These are phyloP conservation scores for Erigeron canadensis DNA, from an alignment of 129 eudicot species.

Conservation along the genomic window DNA sequence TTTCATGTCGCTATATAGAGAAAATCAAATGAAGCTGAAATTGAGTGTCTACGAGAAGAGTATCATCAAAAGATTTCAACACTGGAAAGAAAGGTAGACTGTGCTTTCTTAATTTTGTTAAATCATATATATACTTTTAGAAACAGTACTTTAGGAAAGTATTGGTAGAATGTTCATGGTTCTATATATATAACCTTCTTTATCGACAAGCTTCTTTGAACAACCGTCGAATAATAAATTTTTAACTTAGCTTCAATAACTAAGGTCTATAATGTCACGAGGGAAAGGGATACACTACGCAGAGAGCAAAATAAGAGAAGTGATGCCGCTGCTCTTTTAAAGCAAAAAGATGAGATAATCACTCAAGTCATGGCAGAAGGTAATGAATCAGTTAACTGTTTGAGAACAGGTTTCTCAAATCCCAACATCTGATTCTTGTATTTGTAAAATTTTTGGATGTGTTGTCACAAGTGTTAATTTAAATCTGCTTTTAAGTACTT, in stretches of 20 bases:
- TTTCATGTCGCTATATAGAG: slow-evolving; percentile 42
- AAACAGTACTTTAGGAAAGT: neutral
- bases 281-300: slow-evolving; percentile 89
- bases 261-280: slow-evolving; percentile 88
- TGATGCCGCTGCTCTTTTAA: slow-evolving; percentile 87
- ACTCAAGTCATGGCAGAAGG: slow-evolving; percentile 98
- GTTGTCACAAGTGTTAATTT: no score
- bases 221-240: neutral
- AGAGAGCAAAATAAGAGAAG: slow-evolving; percentile 84
- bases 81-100: slow-evolving; percentile 82
- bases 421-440: neutral
- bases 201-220: slow-evolving; percentile 48
- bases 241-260: neutral
- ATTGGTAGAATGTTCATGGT: neutral
- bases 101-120: neutral
- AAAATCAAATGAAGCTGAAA: slow-evolving; percentile 79
- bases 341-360: slow-evolving; percentile 95
- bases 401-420: neutral
- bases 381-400: slow-evolving; percentile 22
- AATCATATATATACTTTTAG: neutral
- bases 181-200: neutral
- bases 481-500: no score
- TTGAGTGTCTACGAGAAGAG: slow-evolving; percentile 81
- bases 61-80: slow-evolving; percentile 81
- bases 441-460: no score